Evolutionary conservation across 306 rosid genomes (phyloP).

Genomic region (Lathyrus oleraceus): DNA sequence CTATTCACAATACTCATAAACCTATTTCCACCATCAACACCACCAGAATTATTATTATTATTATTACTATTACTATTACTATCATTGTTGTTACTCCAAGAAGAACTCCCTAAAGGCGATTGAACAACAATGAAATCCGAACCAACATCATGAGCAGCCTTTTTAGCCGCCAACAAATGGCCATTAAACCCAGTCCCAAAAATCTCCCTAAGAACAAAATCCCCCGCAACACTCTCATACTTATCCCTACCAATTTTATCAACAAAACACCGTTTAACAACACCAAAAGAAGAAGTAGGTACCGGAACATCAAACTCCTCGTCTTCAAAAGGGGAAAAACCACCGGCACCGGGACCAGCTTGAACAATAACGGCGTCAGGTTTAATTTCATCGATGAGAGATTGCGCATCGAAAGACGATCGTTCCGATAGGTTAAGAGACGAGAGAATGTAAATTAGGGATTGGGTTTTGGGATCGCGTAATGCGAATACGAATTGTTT

Average conservation of each 20-base stretch:
- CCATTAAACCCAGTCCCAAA: slow-evolving; percentile 75
- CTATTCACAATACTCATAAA: slow-evolving; percentile 52
- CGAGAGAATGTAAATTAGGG: slow-evolving; percentile 68
- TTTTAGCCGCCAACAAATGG: slow-evolving; percentile 65
- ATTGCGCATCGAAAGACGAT: slow-evolving; percentile 57
- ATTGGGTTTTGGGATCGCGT: slow-evolving; percentile 54
- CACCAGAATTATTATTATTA: slow-evolving; percentile 25
- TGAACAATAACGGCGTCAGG: slow-evolving; percentile 82
- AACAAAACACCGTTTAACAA: slow-evolving; percentile 60
- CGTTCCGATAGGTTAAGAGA: slow-evolving; percentile 63
- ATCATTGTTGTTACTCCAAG: slow-evolving; percentile 7
- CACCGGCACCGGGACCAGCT: slow-evolving; percentile 33
- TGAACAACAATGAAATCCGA: slow-evolving; percentile 62
- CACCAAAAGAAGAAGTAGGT: slow-evolving; percentile 69
- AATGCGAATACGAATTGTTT: slow-evolving; percentile 71
- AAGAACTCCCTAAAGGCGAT: slow-evolving; percentile 41
- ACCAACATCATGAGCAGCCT: slow-evolving; percentile 63
- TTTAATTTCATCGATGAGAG: slow-evolving; percentile 54
- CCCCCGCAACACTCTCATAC: slow-evolving; percentile 61
- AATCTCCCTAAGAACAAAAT: slow-evolving; percentile 62
- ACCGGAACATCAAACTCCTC: slow-evolving; percentile 31
- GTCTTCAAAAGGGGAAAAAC: slow-evolving; percentile 33
- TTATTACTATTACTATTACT: not conserved
- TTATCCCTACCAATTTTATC: slow-evolving; percentile 66
- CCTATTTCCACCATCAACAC: slow-evolving; percentile 33